Conservation (phyloP, 2,329 filamentous ascomycete species). For the Phyllosticta ampelicida region DNA sequence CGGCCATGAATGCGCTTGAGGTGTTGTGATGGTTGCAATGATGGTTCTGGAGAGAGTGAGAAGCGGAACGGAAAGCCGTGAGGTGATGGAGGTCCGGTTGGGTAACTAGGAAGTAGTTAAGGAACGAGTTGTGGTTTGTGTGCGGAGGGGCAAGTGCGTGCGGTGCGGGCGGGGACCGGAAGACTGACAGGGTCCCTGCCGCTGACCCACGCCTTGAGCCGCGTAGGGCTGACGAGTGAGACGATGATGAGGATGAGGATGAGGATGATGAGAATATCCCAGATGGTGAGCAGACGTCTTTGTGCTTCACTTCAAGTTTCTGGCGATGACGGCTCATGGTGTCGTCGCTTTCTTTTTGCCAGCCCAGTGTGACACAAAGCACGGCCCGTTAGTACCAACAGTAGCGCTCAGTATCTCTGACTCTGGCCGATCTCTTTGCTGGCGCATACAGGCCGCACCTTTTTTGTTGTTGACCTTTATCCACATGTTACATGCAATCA, state of each 20-base stretch:
- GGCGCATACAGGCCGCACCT: no score
- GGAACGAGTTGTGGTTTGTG: neutral
- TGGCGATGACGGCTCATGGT: no score
- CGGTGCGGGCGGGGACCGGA: neutral
- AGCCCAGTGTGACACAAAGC: no score
- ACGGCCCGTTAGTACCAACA: no score
- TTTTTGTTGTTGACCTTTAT: no score
- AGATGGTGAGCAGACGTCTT: no score
- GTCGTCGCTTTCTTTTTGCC: no score
- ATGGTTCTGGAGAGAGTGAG: neutral
- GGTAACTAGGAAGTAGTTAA: neutral
- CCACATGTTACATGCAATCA: neutral
- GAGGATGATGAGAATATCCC: no score
- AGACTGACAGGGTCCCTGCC: neutral
- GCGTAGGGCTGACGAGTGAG: neutral
- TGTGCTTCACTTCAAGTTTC: no score
- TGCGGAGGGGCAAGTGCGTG: neutral
- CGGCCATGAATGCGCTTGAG: neutral
- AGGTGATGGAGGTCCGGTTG: neutral
- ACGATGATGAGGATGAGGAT: no score
- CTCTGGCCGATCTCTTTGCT: no score
- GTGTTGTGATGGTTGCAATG: neutral
- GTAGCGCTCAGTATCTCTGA: no score
- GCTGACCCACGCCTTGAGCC: neutral
- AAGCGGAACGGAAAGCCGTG: neutral